Evolutionary conservation across 371 early-diverging fungal species (phyloP).

Genomic region (Apophysomyces trapeziformis): DNA sequence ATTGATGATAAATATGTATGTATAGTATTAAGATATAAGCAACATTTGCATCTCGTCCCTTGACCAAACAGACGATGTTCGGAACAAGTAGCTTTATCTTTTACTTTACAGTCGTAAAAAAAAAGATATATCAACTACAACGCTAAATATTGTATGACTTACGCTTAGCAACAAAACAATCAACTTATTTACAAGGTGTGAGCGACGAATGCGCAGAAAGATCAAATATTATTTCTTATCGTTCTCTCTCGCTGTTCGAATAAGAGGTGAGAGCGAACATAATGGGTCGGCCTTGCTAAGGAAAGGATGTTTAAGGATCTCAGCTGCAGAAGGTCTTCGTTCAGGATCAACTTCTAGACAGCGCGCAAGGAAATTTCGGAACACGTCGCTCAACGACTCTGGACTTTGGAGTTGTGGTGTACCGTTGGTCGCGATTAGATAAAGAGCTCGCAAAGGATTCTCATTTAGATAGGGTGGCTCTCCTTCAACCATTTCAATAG

Average conservation of each 20-base stretch:
- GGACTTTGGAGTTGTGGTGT: constrained; percentile 92
- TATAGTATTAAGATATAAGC: too few relatives aligned
- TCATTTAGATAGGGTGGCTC: constrained; percentile 98
- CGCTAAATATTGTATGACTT: not conserved
- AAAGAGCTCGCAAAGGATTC: constrained; percentile 85
- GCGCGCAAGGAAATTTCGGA: constrained; percentile 81
- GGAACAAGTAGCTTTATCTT: not conserved
- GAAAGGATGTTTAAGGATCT: constrained; percentile 87
- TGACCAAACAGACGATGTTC: too few relatives aligned
- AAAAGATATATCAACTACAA: not conserved
- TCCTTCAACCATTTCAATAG: constrained; percentile 93
- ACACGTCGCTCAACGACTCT: constrained; percentile 72
- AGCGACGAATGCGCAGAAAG: not conserved
- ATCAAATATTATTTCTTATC: constrained; percentile 3
- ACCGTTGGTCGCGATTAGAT: constrained; percentile 94
- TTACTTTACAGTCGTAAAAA: not conserved
- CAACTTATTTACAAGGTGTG: constrained; percentile 5
- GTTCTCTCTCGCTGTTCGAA: constrained; percentile 81
- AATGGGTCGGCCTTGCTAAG: constrained; percentile 85
- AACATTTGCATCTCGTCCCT: too few relatives aligned
- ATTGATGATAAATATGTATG: too few relatives aligned
- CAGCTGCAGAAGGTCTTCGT: constrained; percentile 77
- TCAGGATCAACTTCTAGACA: constrained; percentile 86
- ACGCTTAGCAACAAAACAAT: not conserved
- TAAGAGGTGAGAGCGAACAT: constrained; percentile 82